Percentiles rank a stretch among this genome's conserved stretches.
Conservation (phyloP, 805 yeast genomes). For the Ogataea degrootiae region DNA sequence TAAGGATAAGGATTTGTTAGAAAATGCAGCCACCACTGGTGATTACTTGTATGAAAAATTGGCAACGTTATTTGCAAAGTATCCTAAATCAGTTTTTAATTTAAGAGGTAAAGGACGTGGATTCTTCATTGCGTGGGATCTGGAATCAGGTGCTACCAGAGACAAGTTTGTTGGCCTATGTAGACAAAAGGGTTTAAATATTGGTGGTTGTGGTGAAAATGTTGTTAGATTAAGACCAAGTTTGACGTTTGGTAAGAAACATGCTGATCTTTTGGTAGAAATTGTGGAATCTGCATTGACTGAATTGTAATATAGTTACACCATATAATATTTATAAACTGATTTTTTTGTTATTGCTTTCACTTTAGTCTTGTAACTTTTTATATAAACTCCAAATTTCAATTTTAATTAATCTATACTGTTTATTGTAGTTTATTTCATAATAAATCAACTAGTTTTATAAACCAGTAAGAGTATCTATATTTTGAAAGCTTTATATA, state of each 20-base stretch:
- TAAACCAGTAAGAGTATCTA: too few relatives aligned
- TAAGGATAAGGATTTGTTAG: conserved; percentile 42
- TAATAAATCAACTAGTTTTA: too few relatives aligned
- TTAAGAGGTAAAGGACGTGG: conserved; percentile 63
- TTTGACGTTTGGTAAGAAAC: conserved; percentile 54
- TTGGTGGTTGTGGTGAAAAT: conserved; percentile 63
- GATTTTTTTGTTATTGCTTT: too few relatives aligned
- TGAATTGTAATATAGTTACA: conserved; percentile 2
- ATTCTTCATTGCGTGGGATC: conserved; percentile 64
- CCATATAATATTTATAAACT: background rate
- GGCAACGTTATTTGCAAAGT: conserved; percentile 33
- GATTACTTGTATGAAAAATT: conserved; percentile 46
- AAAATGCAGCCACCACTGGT: conserved; percentile 48
- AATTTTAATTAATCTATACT: too few relatives aligned
- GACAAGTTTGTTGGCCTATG: conserved; percentile 40
- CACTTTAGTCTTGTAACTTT: too few relatives aligned
- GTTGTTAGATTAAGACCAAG: conserved; percentile 64
- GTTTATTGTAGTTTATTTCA: too few relatives aligned
- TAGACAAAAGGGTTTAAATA: conserved; percentile 53
- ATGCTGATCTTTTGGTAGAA: conserved; percentile 52
- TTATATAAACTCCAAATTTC: too few relatives aligned
- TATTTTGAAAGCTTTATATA: too few relatives aligned
- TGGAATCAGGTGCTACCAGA: conserved; percentile 39
- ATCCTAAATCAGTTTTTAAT: conserved; percentile 39
- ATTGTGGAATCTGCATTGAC: conserved; percentile 32